Evolutionary conservation across 225 moss, liverwort and hornwort genomes (phyloP).

Genomic region (Takakia lepidozioides): DNA sequence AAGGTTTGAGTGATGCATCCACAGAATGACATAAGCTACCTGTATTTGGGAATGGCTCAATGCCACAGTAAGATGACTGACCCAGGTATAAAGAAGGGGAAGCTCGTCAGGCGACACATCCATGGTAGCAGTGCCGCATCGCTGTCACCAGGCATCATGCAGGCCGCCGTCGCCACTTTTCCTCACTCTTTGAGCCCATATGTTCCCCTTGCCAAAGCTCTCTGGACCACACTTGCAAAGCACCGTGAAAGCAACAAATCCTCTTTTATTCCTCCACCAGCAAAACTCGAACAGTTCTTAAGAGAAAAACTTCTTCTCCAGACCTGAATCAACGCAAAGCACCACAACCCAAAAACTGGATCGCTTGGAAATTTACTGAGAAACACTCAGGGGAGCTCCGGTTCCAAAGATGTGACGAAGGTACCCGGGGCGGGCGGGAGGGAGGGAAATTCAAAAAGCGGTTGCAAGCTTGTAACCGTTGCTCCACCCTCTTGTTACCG

Average conservation of each 20-base stretch:
- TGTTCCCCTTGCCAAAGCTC: neutral
- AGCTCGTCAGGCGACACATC: conserved; percentile 96
- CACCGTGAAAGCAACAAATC: too few species aligned
- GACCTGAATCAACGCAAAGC: neutral
- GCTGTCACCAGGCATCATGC: conserved; percentile 20
- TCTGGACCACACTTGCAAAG: neutral
- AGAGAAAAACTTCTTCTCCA: neutral
- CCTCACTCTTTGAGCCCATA: conserved; percentile 17
- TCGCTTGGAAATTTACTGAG: neutral
- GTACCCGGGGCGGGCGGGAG: neutral
- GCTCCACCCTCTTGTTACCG: too few species aligned
- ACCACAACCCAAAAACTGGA: neutral
- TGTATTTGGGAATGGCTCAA: too few species aligned
- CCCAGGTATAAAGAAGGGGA: conserved; percentile 96
- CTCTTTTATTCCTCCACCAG: neutral
- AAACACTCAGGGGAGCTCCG: neutral
- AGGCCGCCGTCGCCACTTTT: conserved; percentile 4
- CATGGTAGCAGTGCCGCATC: conserved; percentile 49
- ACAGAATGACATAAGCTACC: too few species aligned
- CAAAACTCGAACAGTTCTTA: neutral
- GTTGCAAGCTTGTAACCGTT: conserved; percentile 29
- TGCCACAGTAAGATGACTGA: too few species aligned
- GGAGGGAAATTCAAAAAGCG: conserved; percentile 21
- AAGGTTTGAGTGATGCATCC: too few species aligned
- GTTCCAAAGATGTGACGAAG: too few species aligned